Conservation (phyloP, 2,329 filamentous ascomycete genomes). For the Botryotinia convoluta region DNA sequence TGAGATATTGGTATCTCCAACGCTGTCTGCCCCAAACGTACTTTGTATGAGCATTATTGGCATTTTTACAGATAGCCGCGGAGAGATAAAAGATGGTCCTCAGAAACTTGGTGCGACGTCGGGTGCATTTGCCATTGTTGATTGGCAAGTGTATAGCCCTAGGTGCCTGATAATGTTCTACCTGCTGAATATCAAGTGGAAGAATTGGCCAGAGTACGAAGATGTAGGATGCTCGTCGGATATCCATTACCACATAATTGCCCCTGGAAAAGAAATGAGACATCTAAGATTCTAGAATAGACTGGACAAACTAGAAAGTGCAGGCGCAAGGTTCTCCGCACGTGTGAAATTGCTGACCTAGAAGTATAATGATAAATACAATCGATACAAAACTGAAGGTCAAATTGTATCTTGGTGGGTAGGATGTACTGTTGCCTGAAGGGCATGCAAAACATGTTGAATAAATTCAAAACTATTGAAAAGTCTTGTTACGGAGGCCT, state of each 20-base stretch:
- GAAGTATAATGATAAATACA: not conserved
- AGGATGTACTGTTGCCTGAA: not conserved
- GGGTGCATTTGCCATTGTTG: not conserved
- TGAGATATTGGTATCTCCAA: not conserved
- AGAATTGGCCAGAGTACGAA: not conserved
- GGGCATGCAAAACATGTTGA: not conserved
- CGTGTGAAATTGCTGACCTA: not conserved
- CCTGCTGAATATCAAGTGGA: not conserved
- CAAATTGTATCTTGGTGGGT: not conserved
- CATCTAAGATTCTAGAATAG: not conserved
- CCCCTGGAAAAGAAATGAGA: not conserved
- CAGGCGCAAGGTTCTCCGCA: not conserved
- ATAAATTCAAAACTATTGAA: not conserved
- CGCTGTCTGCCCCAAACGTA: accelerated
- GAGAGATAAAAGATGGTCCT: not conserved
- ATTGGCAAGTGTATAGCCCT: no score
- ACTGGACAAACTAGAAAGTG: no score
- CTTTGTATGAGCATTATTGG: not conserved
- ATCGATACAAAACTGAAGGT: not conserved
- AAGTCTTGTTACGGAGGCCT: not conserved
- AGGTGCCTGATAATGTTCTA: no score
- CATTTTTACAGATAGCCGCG: not conserved
- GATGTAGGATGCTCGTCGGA: not conserved
- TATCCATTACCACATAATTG: not conserved
- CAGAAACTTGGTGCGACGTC: not conserved